These are phyloP conservation scores for Kickxella alabastrina DNA, from an alignment of 192 early-diverging fungal species.

Conservation along the genomic window DNA sequence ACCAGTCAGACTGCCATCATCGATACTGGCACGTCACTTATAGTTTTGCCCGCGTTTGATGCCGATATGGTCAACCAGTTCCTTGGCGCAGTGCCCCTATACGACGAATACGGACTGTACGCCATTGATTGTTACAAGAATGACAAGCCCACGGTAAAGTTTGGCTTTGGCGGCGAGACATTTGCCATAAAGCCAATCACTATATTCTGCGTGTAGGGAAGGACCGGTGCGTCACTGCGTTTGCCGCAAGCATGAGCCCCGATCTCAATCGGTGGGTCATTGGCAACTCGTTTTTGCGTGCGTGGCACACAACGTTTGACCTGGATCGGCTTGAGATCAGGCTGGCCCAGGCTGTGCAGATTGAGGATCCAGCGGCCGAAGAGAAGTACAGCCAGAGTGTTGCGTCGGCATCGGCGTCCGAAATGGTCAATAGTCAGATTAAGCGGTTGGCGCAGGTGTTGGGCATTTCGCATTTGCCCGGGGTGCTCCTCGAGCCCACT, in stretches of 20 bases:
- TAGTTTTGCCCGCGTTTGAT: constrained; percentile 40
- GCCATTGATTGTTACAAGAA: constrained; percentile 34
- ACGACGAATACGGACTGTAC: constrained; percentile 37
- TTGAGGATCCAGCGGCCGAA: constrained; percentile 2
- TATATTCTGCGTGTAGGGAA: constrained; percentile 41
- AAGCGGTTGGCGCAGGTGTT: constrained; percentile 20
- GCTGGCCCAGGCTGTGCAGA: constrained; percentile 33
- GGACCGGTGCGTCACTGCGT: constrained; percentile 46
- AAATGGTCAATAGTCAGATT: constrained; percentile 13
- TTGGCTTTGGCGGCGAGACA: constrained; percentile 31
- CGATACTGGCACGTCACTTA: constrained; percentile 60
- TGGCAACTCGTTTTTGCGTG: constrained; percentile 50
- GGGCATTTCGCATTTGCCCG: too few relatives aligned
- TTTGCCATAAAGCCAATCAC: constrained; percentile 41
- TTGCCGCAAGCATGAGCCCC: constrained; percentile 61
- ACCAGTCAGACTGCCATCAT: constrained; percentile 52
- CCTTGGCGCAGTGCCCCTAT: constrained; percentile 41
- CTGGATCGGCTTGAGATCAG: constrained; percentile 39
- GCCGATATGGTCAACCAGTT: constrained; percentile 42
- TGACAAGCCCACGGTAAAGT: constrained; percentile 38
- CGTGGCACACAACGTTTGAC: constrained; percentile 48
- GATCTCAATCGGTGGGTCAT: constrained; percentile 52
- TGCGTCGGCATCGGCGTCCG: constrained; percentile 1
- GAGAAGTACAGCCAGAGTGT: background rate
- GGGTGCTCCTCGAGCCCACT: background rate